Percentiles rank a stretch among this genome's conserved stretches.
Evolutionary conservation across 2,329 filamentous ascomycete genomes (phyloP).

Genomic region (Fusarium sp.): DNA sequence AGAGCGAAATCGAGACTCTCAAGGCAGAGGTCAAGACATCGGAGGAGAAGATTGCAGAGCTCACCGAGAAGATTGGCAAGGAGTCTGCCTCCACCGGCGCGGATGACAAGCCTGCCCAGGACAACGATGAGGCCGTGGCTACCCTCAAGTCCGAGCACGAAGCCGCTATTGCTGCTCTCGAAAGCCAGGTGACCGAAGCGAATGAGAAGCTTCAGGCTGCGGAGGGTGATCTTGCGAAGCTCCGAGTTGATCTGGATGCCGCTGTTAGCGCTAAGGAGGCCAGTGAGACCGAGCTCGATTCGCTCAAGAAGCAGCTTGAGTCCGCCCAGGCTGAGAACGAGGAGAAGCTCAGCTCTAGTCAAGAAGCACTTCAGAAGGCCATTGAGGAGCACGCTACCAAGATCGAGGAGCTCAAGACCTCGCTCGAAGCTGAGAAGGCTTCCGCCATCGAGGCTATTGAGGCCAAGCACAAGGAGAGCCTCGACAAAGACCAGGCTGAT

Average conservation of each 20-base stretch:
- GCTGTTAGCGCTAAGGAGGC: conserved; percentile 62
- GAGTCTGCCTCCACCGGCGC: conserved; percentile 52
- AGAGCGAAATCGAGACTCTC: conserved; percentile 66
- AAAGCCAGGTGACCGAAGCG: conserved; percentile 60
- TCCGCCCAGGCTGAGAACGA: conserved; percentile 49
- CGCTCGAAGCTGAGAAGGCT: conserved; percentile 62
- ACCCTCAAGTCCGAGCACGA: conserved; percentile 63
- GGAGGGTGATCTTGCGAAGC: conserved; percentile 62
- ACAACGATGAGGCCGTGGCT: conserved; percentile 58
- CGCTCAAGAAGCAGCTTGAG: conserved; percentile 64
- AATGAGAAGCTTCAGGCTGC: conserved; percentile 63
- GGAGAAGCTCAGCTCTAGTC: conserved; percentile 49
- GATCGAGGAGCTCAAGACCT: conserved; percentile 62
- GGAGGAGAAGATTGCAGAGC: conserved; percentile 65
- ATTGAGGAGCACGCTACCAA: conserved; percentile 61
- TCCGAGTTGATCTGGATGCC: conserved; percentile 61
- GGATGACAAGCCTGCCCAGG: conserved; percentile 56
- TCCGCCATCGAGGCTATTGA: conserved; percentile 61
- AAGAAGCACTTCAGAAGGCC: conserved; percentile 52
- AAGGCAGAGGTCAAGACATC: conserved; percentile 67
- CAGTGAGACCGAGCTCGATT: conserved; percentile 60
- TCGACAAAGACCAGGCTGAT: conserved; percentile 59
- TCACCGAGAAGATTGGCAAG: conserved; percentile 63
- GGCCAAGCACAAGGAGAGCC: conserved; percentile 62
- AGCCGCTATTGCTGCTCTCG: conserved; percentile 59